Conservation (phyloP, 2,329 filamentous ascomycete species). For the Colletotrichum higginsianum region DNA sequence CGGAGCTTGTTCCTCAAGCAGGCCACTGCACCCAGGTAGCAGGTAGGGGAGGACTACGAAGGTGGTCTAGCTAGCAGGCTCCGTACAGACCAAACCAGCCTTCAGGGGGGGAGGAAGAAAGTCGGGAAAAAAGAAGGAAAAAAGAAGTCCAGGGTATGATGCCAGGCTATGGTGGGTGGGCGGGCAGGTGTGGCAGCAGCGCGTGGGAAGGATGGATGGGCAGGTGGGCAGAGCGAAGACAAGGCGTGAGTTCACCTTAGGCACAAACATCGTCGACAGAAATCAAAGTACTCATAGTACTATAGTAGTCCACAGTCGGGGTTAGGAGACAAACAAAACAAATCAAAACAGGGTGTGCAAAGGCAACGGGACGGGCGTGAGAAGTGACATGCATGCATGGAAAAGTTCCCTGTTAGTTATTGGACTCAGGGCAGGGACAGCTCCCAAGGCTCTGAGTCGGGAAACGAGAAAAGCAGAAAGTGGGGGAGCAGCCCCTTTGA, state of each 20-base stretch:
- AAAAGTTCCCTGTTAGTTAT: slow-evolving; percentile 24
- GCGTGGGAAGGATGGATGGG: slow-evolving; percentile 15
- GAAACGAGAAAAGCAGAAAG: background rate
- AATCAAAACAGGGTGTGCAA: slow-evolving; percentile 33
- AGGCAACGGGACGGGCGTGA: slow-evolving; percentile 25
- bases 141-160: slow-evolving; percentile 35
- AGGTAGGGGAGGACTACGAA: slow-evolving; percentile 24
- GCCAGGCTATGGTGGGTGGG: slow-evolving; percentile 20
- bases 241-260: slow-evolving; percentile 28
- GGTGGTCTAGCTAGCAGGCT: slow-evolving; percentile 29
- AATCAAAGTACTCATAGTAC: background rate
- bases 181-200: slow-evolving; percentile 24
- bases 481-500: background rate
- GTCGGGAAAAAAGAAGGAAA: background rate
- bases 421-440: slow-evolving; percentile 26
- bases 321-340: slow-evolving; percentile 12
- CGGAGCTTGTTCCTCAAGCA: slow-evolving; percentile 44
- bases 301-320: slow-evolving; percentile 10
- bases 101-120: background rate
- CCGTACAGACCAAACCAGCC: background rate
- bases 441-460: background rate
- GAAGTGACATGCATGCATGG: slow-evolving; percentile 35
- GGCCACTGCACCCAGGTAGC: slow-evolving; percentile 23
- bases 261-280: background rate
- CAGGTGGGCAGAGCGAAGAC: slow-evolving; percentile 9